phyloP scores from a whole-genome alignment of 257 asterid species.

The Nyctanthes arbortristis region DNA sequence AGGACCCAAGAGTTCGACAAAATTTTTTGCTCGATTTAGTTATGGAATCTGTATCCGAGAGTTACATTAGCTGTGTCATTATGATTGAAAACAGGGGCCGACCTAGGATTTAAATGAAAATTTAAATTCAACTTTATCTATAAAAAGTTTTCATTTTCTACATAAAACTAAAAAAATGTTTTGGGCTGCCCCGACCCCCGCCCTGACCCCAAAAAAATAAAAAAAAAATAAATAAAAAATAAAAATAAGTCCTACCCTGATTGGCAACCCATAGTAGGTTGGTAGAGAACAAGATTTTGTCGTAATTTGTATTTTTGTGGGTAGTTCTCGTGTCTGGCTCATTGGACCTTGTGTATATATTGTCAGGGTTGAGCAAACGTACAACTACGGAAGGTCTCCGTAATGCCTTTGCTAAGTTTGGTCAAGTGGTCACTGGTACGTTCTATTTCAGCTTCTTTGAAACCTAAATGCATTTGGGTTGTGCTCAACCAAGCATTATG shows the following conservation, averaged over 20 bases:
- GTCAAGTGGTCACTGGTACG: slow-evolving; percentile 74
- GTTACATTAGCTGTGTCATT: not conserved
- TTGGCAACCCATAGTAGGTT: not conserved
- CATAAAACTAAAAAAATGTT: too few relatives aligned
- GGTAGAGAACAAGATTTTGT: not conserved
- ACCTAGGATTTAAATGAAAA: too few relatives aligned
- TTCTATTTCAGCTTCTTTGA: not conserved
- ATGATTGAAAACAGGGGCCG: not conserved
- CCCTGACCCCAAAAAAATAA: too few relatives aligned
- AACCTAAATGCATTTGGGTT: not conserved
- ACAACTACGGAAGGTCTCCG: slow-evolving; percentile 84
- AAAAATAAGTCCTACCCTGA: too few relatives aligned
- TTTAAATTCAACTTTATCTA: too few relatives aligned
- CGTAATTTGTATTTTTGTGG: slow-evolving; percentile 3
- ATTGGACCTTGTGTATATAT: slow-evolving; percentile 18
- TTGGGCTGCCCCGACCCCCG: too few relatives aligned
- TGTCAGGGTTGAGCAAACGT: slow-evolving; percentile 86
- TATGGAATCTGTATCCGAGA: not conserved
- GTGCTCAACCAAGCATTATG: not conserved
- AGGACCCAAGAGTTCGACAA: not conserved
- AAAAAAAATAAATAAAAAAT: too few relatives aligned
- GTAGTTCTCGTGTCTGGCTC: not conserved
- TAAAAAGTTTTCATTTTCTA: too few relatives aligned
- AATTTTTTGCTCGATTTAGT: not conserved
- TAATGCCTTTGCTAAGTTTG: slow-evolving; percentile 69